Percentiles rank a stretch among this genome's conserved stretches.
phyloP scores from a whole-genome alignment of 192 early-diverging fungal species.

The Umbelopsis sp. region DNA sequence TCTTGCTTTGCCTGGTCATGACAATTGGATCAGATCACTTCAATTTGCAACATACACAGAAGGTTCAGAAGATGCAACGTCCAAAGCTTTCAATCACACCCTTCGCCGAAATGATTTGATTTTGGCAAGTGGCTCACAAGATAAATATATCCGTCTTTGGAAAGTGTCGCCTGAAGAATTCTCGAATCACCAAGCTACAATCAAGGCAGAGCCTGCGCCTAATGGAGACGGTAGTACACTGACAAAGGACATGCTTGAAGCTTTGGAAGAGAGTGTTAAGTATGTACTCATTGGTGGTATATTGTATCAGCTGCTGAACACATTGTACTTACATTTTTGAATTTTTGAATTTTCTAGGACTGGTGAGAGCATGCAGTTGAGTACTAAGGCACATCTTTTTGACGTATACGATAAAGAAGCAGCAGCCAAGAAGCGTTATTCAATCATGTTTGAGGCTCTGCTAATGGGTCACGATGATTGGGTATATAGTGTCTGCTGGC shows the following conservation, averaged over 20 bases:
- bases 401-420: slow-evolving; percentile 46
- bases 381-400: slow-evolving; percentile 83
- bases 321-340: background rate
- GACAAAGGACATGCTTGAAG: slow-evolving; percentile 51
- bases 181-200: background rate
- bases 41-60: slow-evolving; percentile 69
- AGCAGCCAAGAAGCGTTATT: slow-evolving; percentile 31
- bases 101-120: slow-evolving; percentile 78
- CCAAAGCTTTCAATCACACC: slow-evolving; percentile 43
- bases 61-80: slow-evolving; percentile 18
- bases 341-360: slow-evolving; percentile 35
- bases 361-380: slow-evolving; percentile 66
- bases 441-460: slow-evolving; percentile 86
- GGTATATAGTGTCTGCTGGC: slow-evolving; percentile 87
- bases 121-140: slow-evolving; percentile 89
- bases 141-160: slow-evolving; percentile 94
- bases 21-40: slow-evolving; percentile 89
- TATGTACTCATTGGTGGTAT: slow-evolving; percentile 22
- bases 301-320: background rate
- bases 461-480: slow-evolving; percentile 97
- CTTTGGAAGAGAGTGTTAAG: slow-evolving; percentile 42
- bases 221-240: slow-evolving; percentile 27
- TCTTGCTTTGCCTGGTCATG: slow-evolving; percentile 82
- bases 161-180: slow-evolving; percentile 54
- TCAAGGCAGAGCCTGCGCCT: slow-evolving; percentile 4